Evolutionary conservation across 305 asterid species (phyloP), one percentile per base, ranked within the genome.

Genomic region (Euphrasia arctica): DNA sequence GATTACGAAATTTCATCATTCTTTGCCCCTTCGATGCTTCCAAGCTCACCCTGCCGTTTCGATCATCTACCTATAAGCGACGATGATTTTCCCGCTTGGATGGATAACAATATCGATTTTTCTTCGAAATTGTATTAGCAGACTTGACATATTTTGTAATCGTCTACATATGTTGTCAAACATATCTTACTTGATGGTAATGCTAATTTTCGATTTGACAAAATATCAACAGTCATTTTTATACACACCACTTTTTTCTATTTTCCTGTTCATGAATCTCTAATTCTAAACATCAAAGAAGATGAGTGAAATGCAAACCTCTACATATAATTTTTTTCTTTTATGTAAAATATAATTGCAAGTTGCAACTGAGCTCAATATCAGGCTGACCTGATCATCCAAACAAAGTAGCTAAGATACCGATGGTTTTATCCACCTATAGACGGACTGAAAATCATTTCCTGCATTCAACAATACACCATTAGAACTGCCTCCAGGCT

Each of bases 381-480:
- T 7, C 41, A 14, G 3, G 25, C 56, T 42, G 61, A 25, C 57
- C 65, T 25, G 52, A 63, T 22, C 67, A 62, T 31, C 60, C 48
- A 59, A 63, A 25, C 62, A 28, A 50, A 51, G 43, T 47, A 36
- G 69, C 70, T 14, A 47, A 27, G 15, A 60, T 39, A 58, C 64
- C 28, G 59, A 60, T 48, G 54, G 61, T 61, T 66, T 54, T 77
- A 82, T 66, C 52, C 80, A 71, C 76, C 82, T 62, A 64, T 52
- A 41, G 73, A 70, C 22, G 82, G 81, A 74, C 78, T 80, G 73
- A 85, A 80, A 62, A 85, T 74, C 89, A 86, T 90, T 78, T 82
- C 95, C 97, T 90, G 85, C 85, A 79, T 45, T 58, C 27, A 83
- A 71, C 49, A 64, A 70, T 65, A 64, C 63, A 60, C 22, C 54